These are phyloP conservation scores for Citrus medica DNA, from an alignment of 345 rosid species.

Conservation along the genomic window DNA sequence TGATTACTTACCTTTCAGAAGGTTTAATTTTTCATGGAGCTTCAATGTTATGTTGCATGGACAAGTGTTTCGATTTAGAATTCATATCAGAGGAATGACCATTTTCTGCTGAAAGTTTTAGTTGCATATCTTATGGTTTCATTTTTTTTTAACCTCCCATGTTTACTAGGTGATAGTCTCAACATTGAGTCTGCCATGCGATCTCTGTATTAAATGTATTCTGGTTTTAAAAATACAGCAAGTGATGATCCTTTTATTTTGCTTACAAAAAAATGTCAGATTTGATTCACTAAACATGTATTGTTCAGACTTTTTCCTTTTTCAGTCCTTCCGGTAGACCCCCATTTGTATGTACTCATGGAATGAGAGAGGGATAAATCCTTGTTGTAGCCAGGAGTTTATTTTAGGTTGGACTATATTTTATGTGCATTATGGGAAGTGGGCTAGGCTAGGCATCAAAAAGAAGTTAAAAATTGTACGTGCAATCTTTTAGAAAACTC, in stretches of 20 bases:
- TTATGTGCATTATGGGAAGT: not conserved
- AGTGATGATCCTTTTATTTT: not conserved
- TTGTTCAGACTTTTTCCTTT: not conserved
- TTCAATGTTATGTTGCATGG: not conserved
- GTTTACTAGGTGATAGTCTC: not conserved
- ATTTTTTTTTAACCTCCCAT: not conserved
- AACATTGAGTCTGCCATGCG: not conserved
- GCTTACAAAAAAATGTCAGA: not conserved
- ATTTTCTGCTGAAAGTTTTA: too few species aligned
- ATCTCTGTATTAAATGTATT: not conserved
- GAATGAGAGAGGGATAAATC: not conserved
- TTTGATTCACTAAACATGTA: not conserved
- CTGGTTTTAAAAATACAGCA: not conserved
- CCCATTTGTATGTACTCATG: not conserved
- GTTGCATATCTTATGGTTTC: too few species aligned
- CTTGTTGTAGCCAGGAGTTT: not conserved
- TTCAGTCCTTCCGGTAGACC: too few species aligned
- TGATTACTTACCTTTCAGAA: not conserved
- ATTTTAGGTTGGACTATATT: not conserved
- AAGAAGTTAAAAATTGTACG: not conserved
- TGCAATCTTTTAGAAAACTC: not conserved
- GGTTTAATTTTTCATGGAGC: not conserved
- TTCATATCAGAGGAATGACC: too few species aligned
- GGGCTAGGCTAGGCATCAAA: not conserved
- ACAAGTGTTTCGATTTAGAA: too few species aligned